Evolutionary conservation across 2,329 filamentous ascomycete genomes (phyloP).

Genomic region (Clonostachys chloroleuca): DNA sequence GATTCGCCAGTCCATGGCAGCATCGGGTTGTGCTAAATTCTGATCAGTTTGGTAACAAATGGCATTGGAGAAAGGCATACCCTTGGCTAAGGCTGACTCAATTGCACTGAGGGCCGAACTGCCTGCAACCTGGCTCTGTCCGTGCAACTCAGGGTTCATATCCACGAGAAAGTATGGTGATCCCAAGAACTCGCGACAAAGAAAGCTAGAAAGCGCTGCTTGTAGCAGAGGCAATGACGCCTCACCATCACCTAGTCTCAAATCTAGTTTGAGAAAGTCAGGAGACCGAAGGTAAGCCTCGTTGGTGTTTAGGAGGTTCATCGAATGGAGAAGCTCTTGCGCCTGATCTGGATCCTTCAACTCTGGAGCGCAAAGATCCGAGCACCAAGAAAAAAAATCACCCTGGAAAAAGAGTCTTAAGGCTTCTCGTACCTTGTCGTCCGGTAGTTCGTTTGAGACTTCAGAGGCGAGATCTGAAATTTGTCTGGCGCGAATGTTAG

Average conservation of each 20-base stretch:
- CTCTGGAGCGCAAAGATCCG: neutral
- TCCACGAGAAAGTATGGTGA: neutral
- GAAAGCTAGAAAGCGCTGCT: neutral
- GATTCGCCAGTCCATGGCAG: neutral
- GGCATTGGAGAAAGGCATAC: neutral
- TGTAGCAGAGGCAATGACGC: neutral
- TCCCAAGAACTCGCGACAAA: neutral
- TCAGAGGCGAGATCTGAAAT: neutral
- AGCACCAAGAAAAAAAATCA: neutral
- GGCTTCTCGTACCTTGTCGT: neutral
- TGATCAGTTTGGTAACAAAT: neutral
- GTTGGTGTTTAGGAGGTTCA: neutral
- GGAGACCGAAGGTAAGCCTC: neutral
- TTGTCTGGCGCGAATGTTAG: neutral
- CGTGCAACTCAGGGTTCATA: neutral
- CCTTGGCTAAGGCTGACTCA: neutral
- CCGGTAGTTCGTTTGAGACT: neutral
- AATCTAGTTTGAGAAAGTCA: neutral
- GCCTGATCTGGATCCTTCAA: neutral
- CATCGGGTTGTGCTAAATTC: neutral
- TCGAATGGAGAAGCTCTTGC: neutral
- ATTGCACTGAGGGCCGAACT: neutral
- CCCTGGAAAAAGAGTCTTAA: neutral
- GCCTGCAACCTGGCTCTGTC: too few species aligned
- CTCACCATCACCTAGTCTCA: neutral